Percentiles rank a stretch among this genome's conserved stretches.
Evolutionary conservation across 163 green algal species (phyloP).

Genomic region (Chlamydomonas reinhardtii): DNA sequence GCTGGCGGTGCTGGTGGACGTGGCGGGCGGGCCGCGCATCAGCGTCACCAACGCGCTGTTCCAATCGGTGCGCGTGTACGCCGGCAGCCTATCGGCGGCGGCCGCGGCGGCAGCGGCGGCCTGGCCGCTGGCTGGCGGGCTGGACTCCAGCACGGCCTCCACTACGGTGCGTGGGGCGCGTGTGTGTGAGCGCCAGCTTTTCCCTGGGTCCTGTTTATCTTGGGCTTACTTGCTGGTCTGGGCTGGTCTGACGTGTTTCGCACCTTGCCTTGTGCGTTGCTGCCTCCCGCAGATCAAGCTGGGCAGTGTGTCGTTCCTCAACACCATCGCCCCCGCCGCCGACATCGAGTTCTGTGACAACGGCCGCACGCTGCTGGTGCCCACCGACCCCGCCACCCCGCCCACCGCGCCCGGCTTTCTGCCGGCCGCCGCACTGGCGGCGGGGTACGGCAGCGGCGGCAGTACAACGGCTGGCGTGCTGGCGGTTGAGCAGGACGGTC

Average conservation of each 20-base stretch:
- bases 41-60: neutral
- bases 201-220: too few species aligned
- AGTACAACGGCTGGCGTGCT: neutral
- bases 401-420: neutral
- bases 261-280: too few species aligned
- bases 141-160: too few species aligned
- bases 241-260: too few species aligned
- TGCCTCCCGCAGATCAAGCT: too few species aligned
- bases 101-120: neutral
- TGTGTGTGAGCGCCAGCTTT: neutral
- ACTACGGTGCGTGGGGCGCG: too few species aligned
- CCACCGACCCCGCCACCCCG: neutral
- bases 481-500: neutral
- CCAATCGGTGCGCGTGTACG: neutral
- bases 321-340: neutral
- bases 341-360: too few species aligned
- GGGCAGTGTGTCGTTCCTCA: neutral
- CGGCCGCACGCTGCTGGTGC: neutral
- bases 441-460: neutral
- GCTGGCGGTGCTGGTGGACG: neutral
- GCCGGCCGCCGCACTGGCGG: neutral
- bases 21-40: neutral
- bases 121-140: neutral
- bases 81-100: neutral
- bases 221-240: too few species aligned